phyloP scores from a whole-genome alignment of 2,329 filamentous ascomycete species.

The Pestalotiopsis sp. region DNA sequence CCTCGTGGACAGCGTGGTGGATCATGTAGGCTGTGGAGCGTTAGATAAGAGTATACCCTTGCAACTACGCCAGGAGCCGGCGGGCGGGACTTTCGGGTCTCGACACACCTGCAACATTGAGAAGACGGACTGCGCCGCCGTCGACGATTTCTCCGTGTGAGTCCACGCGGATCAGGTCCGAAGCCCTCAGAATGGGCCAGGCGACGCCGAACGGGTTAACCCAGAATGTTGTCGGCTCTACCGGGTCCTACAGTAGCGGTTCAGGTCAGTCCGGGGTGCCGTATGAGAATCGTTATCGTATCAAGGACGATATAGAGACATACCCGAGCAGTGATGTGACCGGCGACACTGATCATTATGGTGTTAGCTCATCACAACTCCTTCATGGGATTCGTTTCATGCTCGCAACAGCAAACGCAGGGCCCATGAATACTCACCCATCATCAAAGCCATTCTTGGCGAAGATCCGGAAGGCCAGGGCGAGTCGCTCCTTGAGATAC shows the following conservation, averaged over 20 bases:
- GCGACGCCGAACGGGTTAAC: constrained; percentile 66
- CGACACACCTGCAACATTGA: constrained; percentile 30
- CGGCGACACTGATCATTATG: constrained; percentile 48
- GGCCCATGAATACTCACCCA: constrained; percentile 32
- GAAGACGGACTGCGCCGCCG: constrained; percentile 47
- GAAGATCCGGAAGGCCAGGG: constrained; percentile 58
- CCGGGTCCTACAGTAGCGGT: constrained; percentile 44
- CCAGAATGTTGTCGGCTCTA: constrained; percentile 62
- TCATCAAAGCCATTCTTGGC: constrained; percentile 58
- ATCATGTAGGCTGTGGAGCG: constrained; percentile 43
- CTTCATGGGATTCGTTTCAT: not conserved
- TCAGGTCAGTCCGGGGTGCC: not conserved
- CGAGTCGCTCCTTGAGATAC: constrained; percentile 54
- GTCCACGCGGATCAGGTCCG: constrained; percentile 68
- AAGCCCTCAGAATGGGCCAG: constrained; percentile 62
- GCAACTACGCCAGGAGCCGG: not conserved
- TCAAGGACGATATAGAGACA: not conserved
- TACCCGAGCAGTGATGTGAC: constrained; percentile 59
- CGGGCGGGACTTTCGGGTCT: not conserved
- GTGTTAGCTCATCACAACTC: not conserved
- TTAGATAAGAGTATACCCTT: not conserved
- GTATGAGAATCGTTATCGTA: not conserved
- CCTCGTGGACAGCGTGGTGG: constrained; percentile 52
- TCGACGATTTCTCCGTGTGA: constrained; percentile 62
- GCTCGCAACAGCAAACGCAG: not conserved